These are phyloP conservation scores for Shiraia bambusicola DNA, from an alignment of 2,329 filamentous ascomycete species.

Conservation along the genomic window DNA sequence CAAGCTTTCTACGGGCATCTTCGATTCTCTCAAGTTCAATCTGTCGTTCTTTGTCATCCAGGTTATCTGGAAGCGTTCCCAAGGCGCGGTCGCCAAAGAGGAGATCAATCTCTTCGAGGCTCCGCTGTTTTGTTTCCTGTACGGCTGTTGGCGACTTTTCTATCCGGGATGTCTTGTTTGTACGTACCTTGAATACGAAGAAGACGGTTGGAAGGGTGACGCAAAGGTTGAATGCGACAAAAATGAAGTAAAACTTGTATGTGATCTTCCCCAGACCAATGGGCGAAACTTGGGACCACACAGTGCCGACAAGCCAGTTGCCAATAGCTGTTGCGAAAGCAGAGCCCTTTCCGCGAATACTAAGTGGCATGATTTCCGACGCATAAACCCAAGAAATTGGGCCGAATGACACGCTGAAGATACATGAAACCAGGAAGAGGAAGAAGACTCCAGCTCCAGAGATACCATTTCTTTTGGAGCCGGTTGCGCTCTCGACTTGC, in stretches of 20 bases:
- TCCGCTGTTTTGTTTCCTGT: constrained; percentile 46
- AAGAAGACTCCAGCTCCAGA: constrained; percentile 66
- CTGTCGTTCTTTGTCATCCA: constrained; percentile 35
- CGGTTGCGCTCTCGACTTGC: constrained; percentile 32
- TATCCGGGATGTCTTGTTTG: not conserved
- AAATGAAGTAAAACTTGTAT: constrained; percentile 61
- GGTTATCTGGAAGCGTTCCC: constrained; percentile 50
- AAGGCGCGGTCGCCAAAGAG: constrained; percentile 57
- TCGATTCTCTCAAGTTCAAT: constrained; percentile 27
- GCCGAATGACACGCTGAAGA: constrained; percentile 39
- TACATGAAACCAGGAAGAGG: constrained; percentile 55
- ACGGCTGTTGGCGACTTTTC: constrained; percentile 1
- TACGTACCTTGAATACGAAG: constrained; percentile 51
- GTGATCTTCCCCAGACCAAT: constrained; percentile 52
- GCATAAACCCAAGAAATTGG: constrained; percentile 63
- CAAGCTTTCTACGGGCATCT: constrained; percentile 19
- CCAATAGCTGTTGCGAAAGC: constrained; percentile 61
- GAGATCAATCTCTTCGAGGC: constrained; percentile 60
- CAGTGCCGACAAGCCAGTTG: constrained; percentile 61
- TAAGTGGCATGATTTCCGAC: constrained; percentile 64
- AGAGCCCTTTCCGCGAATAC: constrained; percentile 61
- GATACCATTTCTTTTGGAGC: constrained; percentile 44
- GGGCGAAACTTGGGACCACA: constrained; percentile 61
- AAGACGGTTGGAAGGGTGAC: constrained; percentile 51
- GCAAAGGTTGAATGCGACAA: constrained; percentile 53